A percentile compares a stretch with the other conserved stretches of the same genome.
These are phyloP conservation scores for Hanseniaspora gamundiae DNA, from an alignment of 1,139 yeast genomes.

Conservation along the genomic window DNA sequence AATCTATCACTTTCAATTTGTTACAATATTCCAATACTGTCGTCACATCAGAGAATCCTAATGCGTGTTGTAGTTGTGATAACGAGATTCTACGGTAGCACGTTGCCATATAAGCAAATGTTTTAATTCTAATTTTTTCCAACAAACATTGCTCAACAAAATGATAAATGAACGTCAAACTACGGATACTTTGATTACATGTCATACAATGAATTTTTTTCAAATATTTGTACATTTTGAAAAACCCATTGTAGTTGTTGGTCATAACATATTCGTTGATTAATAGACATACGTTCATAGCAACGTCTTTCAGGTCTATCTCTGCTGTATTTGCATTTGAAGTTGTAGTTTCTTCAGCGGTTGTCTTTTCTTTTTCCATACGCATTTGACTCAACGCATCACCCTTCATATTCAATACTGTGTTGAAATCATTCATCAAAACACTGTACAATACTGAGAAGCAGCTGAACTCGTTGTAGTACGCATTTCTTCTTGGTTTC, in stretches of 20 bases:
- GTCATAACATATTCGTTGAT: slow-evolving; percentile 9
- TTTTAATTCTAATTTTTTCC: slow-evolving; percentile 36
- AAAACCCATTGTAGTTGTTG: slow-evolving; percentile 44
- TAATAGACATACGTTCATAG: not conserved
- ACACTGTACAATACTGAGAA: slow-evolving; percentile 70
- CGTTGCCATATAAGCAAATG: slow-evolving; percentile 46
- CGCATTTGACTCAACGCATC: slow-evolving; percentile 18
- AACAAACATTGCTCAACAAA: slow-evolving; percentile 32
- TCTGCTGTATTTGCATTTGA: not conserved
- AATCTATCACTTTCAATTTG: slow-evolving; percentile 28
- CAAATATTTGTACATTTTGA: slow-evolving; percentile 28
- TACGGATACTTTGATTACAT: too few species aligned
- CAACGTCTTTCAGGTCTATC: not conserved
- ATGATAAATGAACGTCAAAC: slow-evolving; percentile 30
- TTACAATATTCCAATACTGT: slow-evolving; percentile 32
- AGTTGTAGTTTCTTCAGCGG: not conserved
- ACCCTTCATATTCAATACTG: slow-evolving; percentile 24
- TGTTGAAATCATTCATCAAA: slow-evolving; percentile 52
- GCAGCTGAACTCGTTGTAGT: slow-evolving; percentile 50
- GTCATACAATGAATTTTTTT: too few species aligned
- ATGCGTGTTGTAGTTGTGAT: slow-evolving; percentile 33
- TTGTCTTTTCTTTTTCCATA: not conserved
- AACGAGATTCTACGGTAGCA: slow-evolving; percentile 47
- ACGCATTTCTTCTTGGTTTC: not conserved
- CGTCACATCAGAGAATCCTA: slow-evolving; percentile 32